These are phyloP conservation scores for Heteromeles arbutifolia DNA, from an alignment of 306 rosid species.

Conservation along the genomic window DNA sequence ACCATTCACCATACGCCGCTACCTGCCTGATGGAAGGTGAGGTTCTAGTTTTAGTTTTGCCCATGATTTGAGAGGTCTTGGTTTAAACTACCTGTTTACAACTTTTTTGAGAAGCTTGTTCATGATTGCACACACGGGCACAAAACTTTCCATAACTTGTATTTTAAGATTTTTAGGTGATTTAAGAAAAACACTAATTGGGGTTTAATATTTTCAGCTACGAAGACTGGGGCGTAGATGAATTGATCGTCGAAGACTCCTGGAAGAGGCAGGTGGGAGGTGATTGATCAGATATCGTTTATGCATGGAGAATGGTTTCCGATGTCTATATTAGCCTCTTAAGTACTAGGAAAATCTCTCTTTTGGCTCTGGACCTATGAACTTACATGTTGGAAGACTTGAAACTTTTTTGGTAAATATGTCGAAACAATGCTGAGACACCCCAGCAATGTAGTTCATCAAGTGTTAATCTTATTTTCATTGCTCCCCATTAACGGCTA, in stretches of 20 bases:
- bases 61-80: not conserved
- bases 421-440: not conserved
- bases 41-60: not conserved
- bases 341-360: not conserved
- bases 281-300: conserved; percentile 27
- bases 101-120: not conserved
- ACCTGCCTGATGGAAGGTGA: conserved; percentile 60
- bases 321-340: not conserved
- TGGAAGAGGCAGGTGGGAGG: conserved; percentile 65
- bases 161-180: not conserved
- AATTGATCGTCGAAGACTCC: conserved; percentile 56
- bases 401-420: not conserved
- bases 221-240: conserved; percentile 97
- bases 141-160: not conserved
- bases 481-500: too few species aligned
- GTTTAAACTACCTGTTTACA: not conserved
- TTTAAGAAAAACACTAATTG: not conserved
- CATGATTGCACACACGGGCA: not conserved
- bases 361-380: not conserved
- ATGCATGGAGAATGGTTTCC: not conserved
- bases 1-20: conserved; percentile 93
- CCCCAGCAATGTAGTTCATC: not conserved
- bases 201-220: conserved; percentile 36
- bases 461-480: not conserved
- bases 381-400: not conserved